Conservation (phyloP, 2,329 filamentous ascomycete species). For the Xylaria arbuscula region DNA sequence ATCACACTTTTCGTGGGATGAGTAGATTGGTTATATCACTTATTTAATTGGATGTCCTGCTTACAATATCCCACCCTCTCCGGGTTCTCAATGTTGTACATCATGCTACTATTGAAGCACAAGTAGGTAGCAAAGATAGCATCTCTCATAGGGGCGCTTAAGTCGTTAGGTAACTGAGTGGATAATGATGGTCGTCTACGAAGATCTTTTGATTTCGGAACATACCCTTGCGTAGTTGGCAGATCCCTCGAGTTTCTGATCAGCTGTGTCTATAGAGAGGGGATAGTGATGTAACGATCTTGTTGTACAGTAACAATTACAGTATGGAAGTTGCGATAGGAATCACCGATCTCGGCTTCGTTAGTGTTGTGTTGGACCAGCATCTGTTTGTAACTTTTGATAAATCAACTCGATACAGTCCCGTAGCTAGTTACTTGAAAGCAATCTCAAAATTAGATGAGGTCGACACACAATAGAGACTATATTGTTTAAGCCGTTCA, state of each 20-base stretch:
- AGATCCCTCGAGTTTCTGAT: background rate
- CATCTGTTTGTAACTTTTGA: background rate
- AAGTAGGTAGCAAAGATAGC: no score
- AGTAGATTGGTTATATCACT: background rate
- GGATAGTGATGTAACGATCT: background rate
- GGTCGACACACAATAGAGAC: no score
- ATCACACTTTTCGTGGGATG: background rate
- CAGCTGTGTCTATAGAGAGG: background rate
- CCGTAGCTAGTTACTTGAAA: background rate
- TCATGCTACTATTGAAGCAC: background rate
- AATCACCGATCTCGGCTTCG: background rate
- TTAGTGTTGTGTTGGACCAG: background rate
- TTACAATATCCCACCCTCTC: no score
- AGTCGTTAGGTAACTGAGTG: background rate
- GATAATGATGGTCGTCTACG: background rate
- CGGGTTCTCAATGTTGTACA: background rate
- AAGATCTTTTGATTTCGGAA: background rate
- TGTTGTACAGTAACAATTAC: background rate
- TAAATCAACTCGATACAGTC: background rate
- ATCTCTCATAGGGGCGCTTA: background rate
- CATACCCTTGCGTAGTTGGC: background rate
- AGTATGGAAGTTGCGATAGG: background rate
- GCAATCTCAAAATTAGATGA: background rate
- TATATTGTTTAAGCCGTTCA: no score
- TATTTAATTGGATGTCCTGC: background rate